A percentile compares a stretch with the other conserved stretches of the same genome.
phyloP scores from a whole-genome alignment of 75 land plant genomes.

The Adiantum capillusveneris region DNA sequence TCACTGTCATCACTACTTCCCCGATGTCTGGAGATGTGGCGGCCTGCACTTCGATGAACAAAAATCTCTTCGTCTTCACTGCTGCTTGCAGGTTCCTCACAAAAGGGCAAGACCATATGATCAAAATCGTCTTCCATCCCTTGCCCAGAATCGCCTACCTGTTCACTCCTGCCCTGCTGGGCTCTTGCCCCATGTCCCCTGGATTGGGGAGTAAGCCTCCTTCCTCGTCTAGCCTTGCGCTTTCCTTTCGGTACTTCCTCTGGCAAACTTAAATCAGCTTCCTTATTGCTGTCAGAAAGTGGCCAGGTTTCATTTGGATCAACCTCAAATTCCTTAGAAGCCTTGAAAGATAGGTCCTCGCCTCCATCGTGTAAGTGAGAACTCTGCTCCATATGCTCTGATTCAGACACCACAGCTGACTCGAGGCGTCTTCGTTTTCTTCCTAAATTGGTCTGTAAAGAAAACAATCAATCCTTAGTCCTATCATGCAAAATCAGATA shows the following conservation, averaged over 20 bases:
- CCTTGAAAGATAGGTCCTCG: slow-evolving; percentile 4
- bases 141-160: slow-evolving; percentile 1
- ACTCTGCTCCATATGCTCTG: slow-evolving; percentile 28
- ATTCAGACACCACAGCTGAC: slow-evolving; percentile 22
- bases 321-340: slow-evolving; percentile 17
- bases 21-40: not conserved
- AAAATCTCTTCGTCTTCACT: slow-evolving; percentile 51
- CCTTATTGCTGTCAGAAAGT: slow-evolving; percentile 18
- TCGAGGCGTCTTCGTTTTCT: slow-evolving; percentile 52
- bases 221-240: slow-evolving; percentile 58
- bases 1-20: not conserved
- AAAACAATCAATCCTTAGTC: not conserved
- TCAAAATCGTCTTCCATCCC: slow-evolving; percentile 35
- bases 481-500: not conserved
- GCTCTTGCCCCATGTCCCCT: slow-evolving; percentile 24
- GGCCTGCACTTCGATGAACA: not conserved
- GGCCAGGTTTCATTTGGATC: slow-evolving; percentile 1
- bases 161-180: slow-evolving; percentile 23
- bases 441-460: slow-evolving; percentile 39
- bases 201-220: slow-evolving; percentile 38
- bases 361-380: slow-evolving; percentile 16
- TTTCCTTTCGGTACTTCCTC: slow-evolving; percentile 83
- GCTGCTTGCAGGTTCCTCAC: slow-evolving; percentile 39
- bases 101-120: slow-evolving; percentile 32
- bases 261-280: slow-evolving; percentile 20